A percentile compares a stretch with the other conserved stretches of the same genome.
phyloP scores from a whole-genome alignment of 1,284 basidiomycete genomes.

The Xerocomus nothofagi region DNA sequence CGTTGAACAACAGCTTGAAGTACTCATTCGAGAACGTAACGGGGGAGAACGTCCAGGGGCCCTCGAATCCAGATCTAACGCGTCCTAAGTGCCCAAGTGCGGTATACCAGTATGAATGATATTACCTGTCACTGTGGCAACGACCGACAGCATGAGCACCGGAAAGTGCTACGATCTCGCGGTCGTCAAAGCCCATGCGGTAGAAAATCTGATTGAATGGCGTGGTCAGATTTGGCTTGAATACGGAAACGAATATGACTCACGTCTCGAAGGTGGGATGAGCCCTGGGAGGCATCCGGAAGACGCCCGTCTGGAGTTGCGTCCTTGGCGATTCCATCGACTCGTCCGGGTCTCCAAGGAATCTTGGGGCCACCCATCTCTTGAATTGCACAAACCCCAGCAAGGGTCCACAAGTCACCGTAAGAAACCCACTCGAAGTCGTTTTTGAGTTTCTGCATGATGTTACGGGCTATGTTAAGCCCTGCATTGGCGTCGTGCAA shows the following conservation, averaged over 20 bases:
- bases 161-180: slow-evolving; percentile 92
- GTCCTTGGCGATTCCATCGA: slow-evolving; percentile 76
- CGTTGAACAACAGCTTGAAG: slow-evolving; percentile 85
- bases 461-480: slow-evolving; percentile 75
- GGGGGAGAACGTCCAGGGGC: slow-evolving; percentile 90
- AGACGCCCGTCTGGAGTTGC: slow-evolving; percentile 93
- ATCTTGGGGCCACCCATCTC: slow-evolving; percentile 83
- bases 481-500: slow-evolving; percentile 89
- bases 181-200: slow-evolving; percentile 97
- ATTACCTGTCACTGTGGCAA: slow-evolving; percentile 77
- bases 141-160: slow-evolving; percentile 96
- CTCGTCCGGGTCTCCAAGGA: slow-evolving; percentile 86
- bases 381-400: slow-evolving; percentile 84
- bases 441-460: slow-evolving; percentile 88
- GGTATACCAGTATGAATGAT: neutral
- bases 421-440: slow-evolving; percentile 91
- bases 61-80: slow-evolving; percentile 80
- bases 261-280: slow-evolving; percentile 81
- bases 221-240: neutral
- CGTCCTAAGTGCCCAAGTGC: neutral
- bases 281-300: slow-evolving; percentile 85
- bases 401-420: slow-evolving; percentile 93
- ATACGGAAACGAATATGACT: slow-evolving; percentile 27
- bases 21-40: slow-evolving; percentile 89
- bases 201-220: slow-evolving; percentile 69